Conservation (phyloP, 2,329 filamentous ascomycete genomes). For the Pseudogymnoascus sp. region DNA sequence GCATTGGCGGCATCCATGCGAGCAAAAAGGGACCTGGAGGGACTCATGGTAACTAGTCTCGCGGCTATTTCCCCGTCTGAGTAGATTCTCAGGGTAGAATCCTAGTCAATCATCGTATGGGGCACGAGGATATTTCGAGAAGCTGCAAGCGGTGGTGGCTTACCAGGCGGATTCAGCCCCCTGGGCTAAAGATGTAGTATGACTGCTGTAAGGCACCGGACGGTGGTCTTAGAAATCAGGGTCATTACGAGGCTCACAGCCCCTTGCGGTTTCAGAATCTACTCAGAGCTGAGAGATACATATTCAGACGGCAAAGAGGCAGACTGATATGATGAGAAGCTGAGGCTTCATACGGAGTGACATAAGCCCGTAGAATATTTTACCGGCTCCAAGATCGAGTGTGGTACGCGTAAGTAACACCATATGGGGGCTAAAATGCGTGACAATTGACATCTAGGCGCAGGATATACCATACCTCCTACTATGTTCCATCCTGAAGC, state of each 20-base stretch:
- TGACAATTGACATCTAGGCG: not conserved
- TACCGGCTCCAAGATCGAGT: not conserved
- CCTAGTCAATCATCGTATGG: not conserved
- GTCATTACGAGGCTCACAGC: not conserved
- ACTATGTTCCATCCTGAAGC: not conserved
- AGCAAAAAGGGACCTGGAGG: not conserved
- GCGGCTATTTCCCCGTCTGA: not conserved
- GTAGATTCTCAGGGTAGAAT: not conserved
- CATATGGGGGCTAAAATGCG: not conserved
- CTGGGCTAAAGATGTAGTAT: not conserved
- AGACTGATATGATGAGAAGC: not conserved
- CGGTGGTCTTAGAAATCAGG: not conserved
- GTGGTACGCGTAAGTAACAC: not conserved
- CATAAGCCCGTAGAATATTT: not conserved
- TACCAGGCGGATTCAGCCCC: not conserved
- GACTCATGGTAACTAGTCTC: not conserved
- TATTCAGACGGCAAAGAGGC: not conserved
- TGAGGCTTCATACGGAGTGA: not conserved
- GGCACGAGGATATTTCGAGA: not conserved
- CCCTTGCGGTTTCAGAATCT: not conserved
- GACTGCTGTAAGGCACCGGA: not conserved
- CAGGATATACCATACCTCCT: not conserved
- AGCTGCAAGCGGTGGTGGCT: not conserved
- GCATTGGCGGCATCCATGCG: not conserved
- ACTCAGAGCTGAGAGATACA: not conserved